Evolutionary conservation across 345 rosid genomes (phyloP).

Genomic region (Reutealis trisperma): DNA sequence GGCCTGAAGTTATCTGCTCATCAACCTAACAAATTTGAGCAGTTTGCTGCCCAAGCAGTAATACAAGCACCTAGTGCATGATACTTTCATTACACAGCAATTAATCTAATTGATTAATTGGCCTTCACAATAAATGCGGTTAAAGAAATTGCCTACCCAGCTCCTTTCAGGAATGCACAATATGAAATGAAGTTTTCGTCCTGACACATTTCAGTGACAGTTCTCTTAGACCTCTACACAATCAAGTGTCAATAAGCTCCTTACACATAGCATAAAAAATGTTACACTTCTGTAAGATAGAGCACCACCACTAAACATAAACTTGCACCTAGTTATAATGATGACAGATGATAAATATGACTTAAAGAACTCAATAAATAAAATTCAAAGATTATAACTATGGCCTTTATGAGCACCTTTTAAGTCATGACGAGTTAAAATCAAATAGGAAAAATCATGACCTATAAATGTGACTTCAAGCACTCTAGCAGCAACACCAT

Average conservation of each 20-base stretch:
- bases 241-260: neutral
- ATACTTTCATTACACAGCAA: neutral
- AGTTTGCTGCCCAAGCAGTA: neutral
- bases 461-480: neutral
- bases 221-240: neutral
- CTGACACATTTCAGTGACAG: neutral
- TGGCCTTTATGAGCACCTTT: no score
- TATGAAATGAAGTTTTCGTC: neutral
- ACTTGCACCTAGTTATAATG: neutral
- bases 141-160: neutral
- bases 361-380: neutral
- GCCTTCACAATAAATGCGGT: neutral
- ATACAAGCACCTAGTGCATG: neutral
- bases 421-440: no score
- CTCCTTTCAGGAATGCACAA: neutral
- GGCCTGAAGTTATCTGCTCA: neutral
- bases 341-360: neutral
- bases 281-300: slow-evolving; percentile 1
- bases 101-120: neutral
- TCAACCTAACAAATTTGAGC: neutral
- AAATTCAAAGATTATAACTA: no score
- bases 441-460: neutral
- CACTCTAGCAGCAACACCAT: neutral
- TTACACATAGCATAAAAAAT: neutral
- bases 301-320: neutral